Evolutionary conservation across 768 basidiomycete species (phyloP).

Genomic region (Tubosaeta brunneosetosa): DNA sequence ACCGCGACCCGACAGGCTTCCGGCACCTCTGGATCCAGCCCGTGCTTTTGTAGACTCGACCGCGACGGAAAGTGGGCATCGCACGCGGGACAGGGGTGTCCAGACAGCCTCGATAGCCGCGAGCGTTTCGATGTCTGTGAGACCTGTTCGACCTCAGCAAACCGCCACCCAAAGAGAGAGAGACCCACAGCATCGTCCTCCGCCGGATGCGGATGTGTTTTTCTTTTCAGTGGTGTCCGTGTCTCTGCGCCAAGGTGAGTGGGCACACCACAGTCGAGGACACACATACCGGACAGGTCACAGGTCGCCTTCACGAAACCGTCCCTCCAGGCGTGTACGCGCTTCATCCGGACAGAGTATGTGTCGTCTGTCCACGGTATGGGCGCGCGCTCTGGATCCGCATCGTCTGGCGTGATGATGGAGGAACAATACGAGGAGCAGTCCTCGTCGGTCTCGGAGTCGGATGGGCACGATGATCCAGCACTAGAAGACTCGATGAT

Average conservation of each 20-base stretch:
- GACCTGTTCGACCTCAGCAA: conserved; percentile 31
- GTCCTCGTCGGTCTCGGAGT: conserved; percentile 39
- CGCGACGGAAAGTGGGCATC: conserved; percentile 59
- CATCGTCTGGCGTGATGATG: conserved; percentile 40
- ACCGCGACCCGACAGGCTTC: conserved; percentile 73
- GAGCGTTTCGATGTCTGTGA: conserved; percentile 58
- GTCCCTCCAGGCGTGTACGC: conserved; percentile 71
- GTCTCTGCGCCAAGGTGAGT: conserved; percentile 12
- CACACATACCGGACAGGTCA: conserved; percentile 38
- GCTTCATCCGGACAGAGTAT: conserved; percentile 52
- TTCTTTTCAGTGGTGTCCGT: conserved; percentile 44
- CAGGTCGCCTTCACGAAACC: conserved; percentile 44
- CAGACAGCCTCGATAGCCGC: conserved; percentile 40
- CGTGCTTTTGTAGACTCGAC: conserved; percentile 61
- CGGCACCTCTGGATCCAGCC: conserved; percentile 44
- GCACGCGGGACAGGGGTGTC: conserved; percentile 71
- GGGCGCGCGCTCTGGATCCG: conserved; percentile 18
- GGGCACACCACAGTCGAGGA: background rate
- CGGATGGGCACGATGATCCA: conserved; percentile 33
- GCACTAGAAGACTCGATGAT: conserved; percentile 36
- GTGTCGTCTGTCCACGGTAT: conserved; percentile 43
- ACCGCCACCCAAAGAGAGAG: background rate
- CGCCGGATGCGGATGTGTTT: conserved; percentile 33
- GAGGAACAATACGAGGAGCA: conserved; percentile 74
- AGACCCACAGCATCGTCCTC: conserved; percentile 41